phyloP scores from a whole-genome alignment of 768 basidiomycete genomes.

The Amanita polypyramis region DNA sequence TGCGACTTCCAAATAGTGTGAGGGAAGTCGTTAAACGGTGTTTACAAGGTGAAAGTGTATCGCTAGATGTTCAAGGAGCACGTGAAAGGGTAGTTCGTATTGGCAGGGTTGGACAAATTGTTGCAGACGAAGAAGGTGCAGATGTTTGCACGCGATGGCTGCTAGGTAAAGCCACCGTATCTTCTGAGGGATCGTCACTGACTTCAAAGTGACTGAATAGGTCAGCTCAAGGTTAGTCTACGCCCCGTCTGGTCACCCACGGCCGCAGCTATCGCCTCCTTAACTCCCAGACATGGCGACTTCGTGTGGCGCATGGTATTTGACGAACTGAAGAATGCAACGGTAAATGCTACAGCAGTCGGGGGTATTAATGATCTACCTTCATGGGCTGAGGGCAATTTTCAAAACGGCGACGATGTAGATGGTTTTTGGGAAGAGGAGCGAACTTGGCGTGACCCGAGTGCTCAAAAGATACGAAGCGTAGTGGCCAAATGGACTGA shows the following conservation, averaged over 20 bases:
- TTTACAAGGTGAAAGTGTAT: slow-evolving; percentile 71
- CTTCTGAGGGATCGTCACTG: background rate
- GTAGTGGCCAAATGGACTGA: slow-evolving; percentile 39
- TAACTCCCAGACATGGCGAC: slow-evolving; percentile 49
- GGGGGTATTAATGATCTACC: background rate
- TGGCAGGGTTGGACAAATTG: slow-evolving; percentile 53
- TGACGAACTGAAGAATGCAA: slow-evolving; percentile 38
- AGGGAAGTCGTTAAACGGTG: slow-evolving; percentile 53
- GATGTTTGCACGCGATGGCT: slow-evolving; percentile 67
- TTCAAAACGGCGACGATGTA: slow-evolving; percentile 13
- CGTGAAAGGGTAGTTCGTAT: slow-evolving; percentile 80
- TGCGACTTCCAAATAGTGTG: slow-evolving; percentile 31
- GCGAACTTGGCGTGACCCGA: slow-evolving; percentile 70
- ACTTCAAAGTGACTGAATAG: slow-evolving; percentile 23
- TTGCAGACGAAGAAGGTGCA: slow-evolving; percentile 46
- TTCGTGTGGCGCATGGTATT: slow-evolving; percentile 66
- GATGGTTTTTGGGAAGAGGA: slow-evolving; percentile 54
- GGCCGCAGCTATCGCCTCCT: slow-evolving; percentile 49
- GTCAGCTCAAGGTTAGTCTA: slow-evolving; percentile 89
- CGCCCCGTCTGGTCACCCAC: slow-evolving; percentile 86
- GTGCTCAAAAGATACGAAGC: slow-evolving; percentile 48
- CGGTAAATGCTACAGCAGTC: slow-evolving; percentile 13
- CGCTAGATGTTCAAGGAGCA: slow-evolving; percentile 69
- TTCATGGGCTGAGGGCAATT: background rate
- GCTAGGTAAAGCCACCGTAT: slow-evolving; percentile 36